Conservation (phyloP, 257 asterid species). For the Petunia axillaris region DNA sequence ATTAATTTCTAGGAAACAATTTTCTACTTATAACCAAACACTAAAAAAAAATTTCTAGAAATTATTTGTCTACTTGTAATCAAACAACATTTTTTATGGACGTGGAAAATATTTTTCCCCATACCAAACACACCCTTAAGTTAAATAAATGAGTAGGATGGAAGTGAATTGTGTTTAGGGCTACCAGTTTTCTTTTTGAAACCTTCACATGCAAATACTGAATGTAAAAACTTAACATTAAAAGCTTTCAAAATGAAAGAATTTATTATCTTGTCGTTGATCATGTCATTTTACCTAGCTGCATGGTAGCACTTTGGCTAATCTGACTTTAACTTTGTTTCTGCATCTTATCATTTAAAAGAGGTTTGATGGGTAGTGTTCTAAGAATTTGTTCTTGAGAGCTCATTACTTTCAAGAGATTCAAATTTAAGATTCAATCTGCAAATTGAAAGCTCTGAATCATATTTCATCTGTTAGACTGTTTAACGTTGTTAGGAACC, state of each 20-base stretch:
- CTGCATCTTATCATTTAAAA: too few relatives aligned
- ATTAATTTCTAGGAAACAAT: too few relatives aligned
- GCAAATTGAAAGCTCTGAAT: not conserved
- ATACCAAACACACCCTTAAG: not conserved
- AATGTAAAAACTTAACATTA: not conserved
- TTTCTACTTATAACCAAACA: too few relatives aligned
- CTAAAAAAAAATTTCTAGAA: too few relatives aligned
- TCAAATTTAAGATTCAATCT: not conserved
- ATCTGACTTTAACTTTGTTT: too few relatives aligned
- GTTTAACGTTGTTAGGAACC: not conserved
- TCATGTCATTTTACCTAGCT: not conserved
- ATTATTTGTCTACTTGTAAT: too few relatives aligned
- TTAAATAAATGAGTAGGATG: slow-evolving; percentile 34
- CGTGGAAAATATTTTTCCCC: too few relatives aligned
- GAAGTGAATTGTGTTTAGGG: slow-evolving; percentile 20
- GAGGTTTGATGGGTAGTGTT: slow-evolving; percentile 1
- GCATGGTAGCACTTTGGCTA: not conserved
- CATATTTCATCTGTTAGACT: not conserved
- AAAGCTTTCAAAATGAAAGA: not conserved
- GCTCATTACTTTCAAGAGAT: not conserved
- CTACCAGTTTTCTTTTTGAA: not conserved
- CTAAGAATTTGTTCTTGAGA: not conserved
- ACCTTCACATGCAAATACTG: slow-evolving; percentile 15
- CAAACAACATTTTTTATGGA: too few relatives aligned
- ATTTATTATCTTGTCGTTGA: not conserved